Base-by-base conservation (phyloP, 108 stramenopile genomes). In the Stephanodiscus triporus region DNA sequence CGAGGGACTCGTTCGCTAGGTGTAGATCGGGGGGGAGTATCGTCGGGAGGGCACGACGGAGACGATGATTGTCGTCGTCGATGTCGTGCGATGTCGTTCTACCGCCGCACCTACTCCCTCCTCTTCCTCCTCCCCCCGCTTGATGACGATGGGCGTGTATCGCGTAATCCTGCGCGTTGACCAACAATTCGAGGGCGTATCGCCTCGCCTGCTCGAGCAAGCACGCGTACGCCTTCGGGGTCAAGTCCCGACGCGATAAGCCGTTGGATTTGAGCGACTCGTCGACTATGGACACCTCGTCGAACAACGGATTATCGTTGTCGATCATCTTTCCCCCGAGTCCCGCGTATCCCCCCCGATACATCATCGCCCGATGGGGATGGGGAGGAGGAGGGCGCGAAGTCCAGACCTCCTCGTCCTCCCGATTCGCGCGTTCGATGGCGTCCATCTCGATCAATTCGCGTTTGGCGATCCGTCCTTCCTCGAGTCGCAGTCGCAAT, bases 101-200 rank as follows among this genome's bases (percentile, higher is more conserved):
- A n/a, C n/a, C n/a, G n/a, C n/a, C n/a, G n/a, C n/a, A n/a, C n/a
- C n/a, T n/a, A n/a, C n/a, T n/a, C 14, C 43, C 16, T 16, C 43
- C 2, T 42, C 40, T 1, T 13, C 11, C 40, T 16, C 89, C 10
- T 70, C 42, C 11, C 90, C 32, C 4, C 32, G 32, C 5, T 5
- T 5, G 32, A 2, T 83, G 50, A 73, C 62, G 17, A n/a, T n/a
- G n/a, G n/a, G 86, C 87, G 40, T 77, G 73, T 27, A 78, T 62
- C 0, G 93, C 93, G 60, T 86, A 92, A 64, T 95, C 93, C 71
- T 87, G 89, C 0, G 93, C 89, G 78, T 95, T 89, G 0, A 84
- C 79, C 26, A 92, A 23, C 36, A 95, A 60, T 56, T 92, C 93
- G 13, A 84, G 64, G 16, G 93, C 87, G 72, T 84, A 91, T 20